These are phyloP conservation scores for Jaapia argillacea DNA, from an alignment of 768 basidiomycete genomes.

Conservation along the genomic window DNA sequence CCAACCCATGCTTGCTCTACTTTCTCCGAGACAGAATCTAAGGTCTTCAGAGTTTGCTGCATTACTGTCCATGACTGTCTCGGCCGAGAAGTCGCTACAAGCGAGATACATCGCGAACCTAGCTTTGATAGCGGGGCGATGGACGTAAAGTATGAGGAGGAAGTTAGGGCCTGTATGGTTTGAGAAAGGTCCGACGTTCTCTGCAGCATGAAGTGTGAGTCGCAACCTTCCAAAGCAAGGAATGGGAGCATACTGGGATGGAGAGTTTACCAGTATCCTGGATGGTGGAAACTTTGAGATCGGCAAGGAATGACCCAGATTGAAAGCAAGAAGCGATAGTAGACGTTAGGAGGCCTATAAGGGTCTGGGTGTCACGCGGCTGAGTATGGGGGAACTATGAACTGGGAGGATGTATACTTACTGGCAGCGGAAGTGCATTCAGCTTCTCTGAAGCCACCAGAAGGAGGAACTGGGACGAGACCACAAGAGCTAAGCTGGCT, in stretches of 20 bases:
- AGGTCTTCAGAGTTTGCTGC: conserved; percentile 18
- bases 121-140: conserved; percentile 32
- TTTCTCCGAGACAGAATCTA: conserved; percentile 24
- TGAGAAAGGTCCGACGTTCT: conserved; percentile 22
- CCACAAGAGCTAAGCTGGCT: conserved; percentile 26
- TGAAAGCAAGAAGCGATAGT: conserved; percentile 47
- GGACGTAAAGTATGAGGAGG: conserved; percentile 25
- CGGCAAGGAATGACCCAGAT: conserved; percentile 43
- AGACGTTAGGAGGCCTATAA: conserved; percentile 25
- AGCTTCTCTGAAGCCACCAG: conserved; percentile 44
- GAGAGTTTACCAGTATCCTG: conserved; percentile 13
- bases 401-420: conserved; percentile 22
- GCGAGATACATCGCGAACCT: conserved; percentile 22
- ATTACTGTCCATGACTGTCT: conserved; percentile 13
- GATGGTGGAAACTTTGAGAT: conserved; percentile 22
- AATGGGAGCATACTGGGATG: conserved; percentile 12
- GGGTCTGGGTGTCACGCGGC: conserved; percentile 14
- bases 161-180: conserved; percentile 22
- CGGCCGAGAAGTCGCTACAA: conserved; percentile 24
- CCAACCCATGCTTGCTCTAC: conserved; percentile 40
- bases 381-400: too few relatives aligned
- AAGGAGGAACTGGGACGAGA: conserved; percentile 52
- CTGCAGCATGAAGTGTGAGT: conserved; percentile 13
- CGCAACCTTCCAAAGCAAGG: not conserved
- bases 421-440: conserved; percentile 48